phyloP scores from a whole-genome alignment of 2,329 filamentous ascomycete genomes.

The Cytospora piceae region DNA sequence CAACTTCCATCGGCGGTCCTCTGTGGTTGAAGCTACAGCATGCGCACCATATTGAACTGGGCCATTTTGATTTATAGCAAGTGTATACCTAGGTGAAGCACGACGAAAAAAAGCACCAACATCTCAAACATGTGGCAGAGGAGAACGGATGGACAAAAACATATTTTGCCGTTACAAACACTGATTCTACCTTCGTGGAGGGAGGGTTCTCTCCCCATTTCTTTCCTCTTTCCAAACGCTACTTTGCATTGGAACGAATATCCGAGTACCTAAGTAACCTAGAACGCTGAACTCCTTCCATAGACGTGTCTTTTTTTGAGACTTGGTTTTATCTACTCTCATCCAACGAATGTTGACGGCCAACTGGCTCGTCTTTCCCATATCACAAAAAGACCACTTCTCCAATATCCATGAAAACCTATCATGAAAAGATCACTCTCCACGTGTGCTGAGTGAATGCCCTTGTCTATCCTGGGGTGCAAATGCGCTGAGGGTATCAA shows the following conservation, averaged over 20 bases:
- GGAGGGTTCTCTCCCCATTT: neutral
- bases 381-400: neutral
- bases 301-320: neutral
- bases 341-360: constrained; percentile 3
- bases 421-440: neutral
- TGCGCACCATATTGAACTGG: too few relatives aligned
- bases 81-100: too few relatives aligned
- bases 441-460: neutral
- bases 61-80: too few relatives aligned
- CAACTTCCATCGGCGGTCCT: too few relatives aligned
- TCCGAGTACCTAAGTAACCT: neutral
- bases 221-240: neutral
- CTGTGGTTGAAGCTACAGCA: too few relatives aligned
- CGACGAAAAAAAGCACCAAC: neutral
- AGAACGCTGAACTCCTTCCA: neutral
- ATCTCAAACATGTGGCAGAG: neutral
- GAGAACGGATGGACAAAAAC: neutral
- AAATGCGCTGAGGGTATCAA: constrained; percentile 1
- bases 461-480: neutral
- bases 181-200: neutral
- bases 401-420: neutral
- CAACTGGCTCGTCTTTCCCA: neutral
- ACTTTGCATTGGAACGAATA: neutral
- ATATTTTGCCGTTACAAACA: neutral
- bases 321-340: neutral